Base-by-base conservation (phyloP, 768 basidiomycete species). In the Mycena crocata region DNA sequence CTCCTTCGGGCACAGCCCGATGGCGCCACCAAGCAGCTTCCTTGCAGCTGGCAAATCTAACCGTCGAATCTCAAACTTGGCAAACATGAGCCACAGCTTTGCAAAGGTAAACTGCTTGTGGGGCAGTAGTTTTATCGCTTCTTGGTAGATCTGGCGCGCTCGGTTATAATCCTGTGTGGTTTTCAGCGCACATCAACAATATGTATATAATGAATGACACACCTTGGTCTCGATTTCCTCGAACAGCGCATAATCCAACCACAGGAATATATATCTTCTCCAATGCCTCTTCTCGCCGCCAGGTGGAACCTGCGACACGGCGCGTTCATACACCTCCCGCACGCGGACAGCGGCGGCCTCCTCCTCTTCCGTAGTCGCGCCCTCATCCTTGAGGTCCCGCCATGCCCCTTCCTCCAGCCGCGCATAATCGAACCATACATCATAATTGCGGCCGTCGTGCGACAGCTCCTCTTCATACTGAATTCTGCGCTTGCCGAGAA, bases 31-130 rank as follows among this genome's bases (percentile, higher is more conserved):
- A 26, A 99, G 81, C 45, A 96, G 86, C 77, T 94, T 98, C 46
- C 97, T 86, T 5, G 96, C 97, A 28, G 94, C 90, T 21, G 84
- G 80, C 44, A 99, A 80, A 64, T 98, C 91, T 35, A 96, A 82
- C 57, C 88, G 87, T 48, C 98, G 88, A 10, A 98, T 81, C 78
- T 99, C 98, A 71, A 99, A 99, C 69, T 92, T 89, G 7, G 97
- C 95, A 70, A 92, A 97, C 82, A 93, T 87, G 23, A 93, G 78
- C 98, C 98, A 99, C 14, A 99, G 81, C 80, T 99, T 99, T 4
- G 98, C 94, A 71, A 99, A 99, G 0, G 98, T 98, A 78, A 99
- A 99, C 64, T 91, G 89, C 75, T 97, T 97, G 78, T 99, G 97
- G 0, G 98, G 98, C 3, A 98, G 91, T 26, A 99, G 89, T 64